Base-by-base conservation (phyloP, 805 yeast species). In the Yamadazyma paraphyllophila region DNA sequence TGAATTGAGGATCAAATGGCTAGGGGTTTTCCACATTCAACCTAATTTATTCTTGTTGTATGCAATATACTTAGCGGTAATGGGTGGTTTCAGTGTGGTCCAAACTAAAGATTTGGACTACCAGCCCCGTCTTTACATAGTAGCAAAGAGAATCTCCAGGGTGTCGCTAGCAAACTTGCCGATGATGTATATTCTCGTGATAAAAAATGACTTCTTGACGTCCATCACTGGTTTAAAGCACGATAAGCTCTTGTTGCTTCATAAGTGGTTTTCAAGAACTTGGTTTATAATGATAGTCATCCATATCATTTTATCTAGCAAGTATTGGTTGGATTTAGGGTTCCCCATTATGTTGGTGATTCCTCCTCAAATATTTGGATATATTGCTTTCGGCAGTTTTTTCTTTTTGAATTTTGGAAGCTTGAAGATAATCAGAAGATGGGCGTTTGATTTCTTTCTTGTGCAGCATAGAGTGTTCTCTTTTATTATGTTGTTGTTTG, bases 291-390 rank as follows among this genome's bases (percentile, higher is more conserved):
- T 67, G 59, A 57, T 67, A 10, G 59, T 65, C 2, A 49, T 65
- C 6, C 81, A 76, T 52, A 49, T 68, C 41, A 52, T 51, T n/a
- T 43, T 71, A 15, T 49, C 66, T 2, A 48, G 60, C 13, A 47
- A 53, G 13, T 74, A 75, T 52, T 76, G 80, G 80, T 47, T 72
- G n/a, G 56, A 53, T 6, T 38, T 73, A 41, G 61, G 65, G 25
- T 67, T 71, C 45, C 45, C 56, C 7, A 54, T 70, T 9, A 71
- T 73, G 78, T 45, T 75, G 8, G 36, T 54, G 16, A 74, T 74
- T 36, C 80, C 81, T 4, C 79, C 80, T 1, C 76, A 71, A 47
- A 69, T 71, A n/a, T 75, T 75, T 57, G 81, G 80, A 7, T 64
- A 69, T 56, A 74, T 76, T 37, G 71, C 78, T 2, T 70, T 65